Evolutionary conservation across 805 yeast genomes (phyloP), one percentile per base, ranked within the genome.

Genomic region (Sugiyamaella americana): DNA sequence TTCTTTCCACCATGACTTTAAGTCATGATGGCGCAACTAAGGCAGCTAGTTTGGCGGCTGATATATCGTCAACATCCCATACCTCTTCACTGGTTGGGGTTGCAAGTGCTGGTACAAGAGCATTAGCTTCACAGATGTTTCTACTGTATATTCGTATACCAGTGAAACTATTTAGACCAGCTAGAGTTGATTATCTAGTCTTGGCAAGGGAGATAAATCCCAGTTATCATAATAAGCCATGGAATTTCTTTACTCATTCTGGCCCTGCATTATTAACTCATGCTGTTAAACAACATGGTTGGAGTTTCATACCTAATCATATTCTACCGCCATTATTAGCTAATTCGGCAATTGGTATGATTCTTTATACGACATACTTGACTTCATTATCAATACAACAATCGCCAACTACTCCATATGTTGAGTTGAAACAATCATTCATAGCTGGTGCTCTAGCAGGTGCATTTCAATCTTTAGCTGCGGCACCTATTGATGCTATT

Each of bases 401-500:
- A 17, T 18, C 41, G n/a, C 20, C 17, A 13, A 35, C 17, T 6
- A 8, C 41, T 10, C 42, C 30, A 3, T 24, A 40, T 8, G 36
- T 38, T 18, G 17, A 20, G 11, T 18, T 37, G 16, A 8, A 18
- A 3, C 36, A 44, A 32, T 22, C 71, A n/a, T 78, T 86, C 64
- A 64, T 79, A 41, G 87, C 96, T 0, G 98, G 98, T 0, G 79
- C 82, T 47, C 53, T 86, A 0, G 96, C 96, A 0, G 97, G 97
- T 1, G 79, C 82, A 0, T 79, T 80, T 20, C 96, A 93, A 57
- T 84, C 95, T n/a, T 66, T 87, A 16, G 89, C 87, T 0, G 95
- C 96, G 1, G 91, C 96, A 1, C 98, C 98, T 0, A 72, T 91
- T 3, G 97, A 91, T 65, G 96, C 97, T 5, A 79, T 91, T 2